Conservation (phyloP, 2,329 filamentous ascomycete species). For the Phoma sp. region DNA sequence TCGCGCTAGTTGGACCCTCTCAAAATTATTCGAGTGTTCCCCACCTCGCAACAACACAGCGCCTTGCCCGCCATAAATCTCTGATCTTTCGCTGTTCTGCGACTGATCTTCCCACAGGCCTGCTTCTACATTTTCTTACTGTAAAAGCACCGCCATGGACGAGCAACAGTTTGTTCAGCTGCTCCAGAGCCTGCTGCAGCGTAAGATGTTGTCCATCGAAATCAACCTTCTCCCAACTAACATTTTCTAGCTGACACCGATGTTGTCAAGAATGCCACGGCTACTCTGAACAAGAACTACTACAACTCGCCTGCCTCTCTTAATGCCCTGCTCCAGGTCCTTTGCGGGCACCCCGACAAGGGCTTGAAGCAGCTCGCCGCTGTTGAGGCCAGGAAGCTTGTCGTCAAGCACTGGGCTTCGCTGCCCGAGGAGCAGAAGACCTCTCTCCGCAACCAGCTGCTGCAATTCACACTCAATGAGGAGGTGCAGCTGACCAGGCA, state of each 20-base stretch:
- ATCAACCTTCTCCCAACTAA: too few relatives aligned
- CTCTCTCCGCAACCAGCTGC: conserved; percentile 79
- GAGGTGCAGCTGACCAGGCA: conserved; percentile 79
- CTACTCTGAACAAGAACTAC: conserved; percentile 90
- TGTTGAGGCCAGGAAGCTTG: conserved; percentile 85
- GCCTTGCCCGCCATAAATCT: conserved; percentile 27
- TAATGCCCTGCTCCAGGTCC: conserved; percentile 84
- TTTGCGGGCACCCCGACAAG: conserved; percentile 75
- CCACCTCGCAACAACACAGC: conserved; percentile 30
- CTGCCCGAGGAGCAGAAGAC: conserved; percentile 78
- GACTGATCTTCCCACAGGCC: conserved; percentile 29
- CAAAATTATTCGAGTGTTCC: conserved; percentile 21
- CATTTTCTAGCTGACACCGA: conserved; percentile 72
- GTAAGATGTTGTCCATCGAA: too few relatives aligned
- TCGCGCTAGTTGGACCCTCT: conserved; percentile 9
- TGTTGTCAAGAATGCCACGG: conserved; percentile 83
- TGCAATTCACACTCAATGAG: conserved; percentile 85
- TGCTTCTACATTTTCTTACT: conserved; percentile 30
- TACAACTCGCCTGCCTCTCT: conserved; percentile 87
- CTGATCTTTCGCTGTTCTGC: conserved; percentile 30
- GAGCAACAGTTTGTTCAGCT: conserved; percentile 84
- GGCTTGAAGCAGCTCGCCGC: conserved; percentile 88
- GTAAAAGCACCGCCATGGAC: conserved; percentile 65
- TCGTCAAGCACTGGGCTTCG: conserved; percentile 83
- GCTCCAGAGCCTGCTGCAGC: conserved; percentile 85